Evolutionary conservation across 495 filamentous ascomycete genomes (phyloP).

Genomic region (Elaphomyces granulatus): DNA sequence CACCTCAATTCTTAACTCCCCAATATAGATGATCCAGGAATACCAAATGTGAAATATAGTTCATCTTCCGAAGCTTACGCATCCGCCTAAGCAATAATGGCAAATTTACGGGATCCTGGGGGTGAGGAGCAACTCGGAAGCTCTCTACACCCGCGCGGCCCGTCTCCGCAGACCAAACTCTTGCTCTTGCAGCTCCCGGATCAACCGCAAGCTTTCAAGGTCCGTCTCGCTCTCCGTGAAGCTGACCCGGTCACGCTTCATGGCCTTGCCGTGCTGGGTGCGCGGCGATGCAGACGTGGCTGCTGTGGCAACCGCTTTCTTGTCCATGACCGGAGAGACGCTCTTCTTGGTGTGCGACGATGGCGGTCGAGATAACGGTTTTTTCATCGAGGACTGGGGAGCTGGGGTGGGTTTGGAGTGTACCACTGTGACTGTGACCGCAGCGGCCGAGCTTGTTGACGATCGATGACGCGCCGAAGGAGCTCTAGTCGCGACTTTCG

Average conservation of each 20-base stretch:
- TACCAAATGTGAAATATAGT: too few relatives aligned
- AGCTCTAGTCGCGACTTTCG: conserved; percentile 15
- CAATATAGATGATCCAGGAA: too few relatives aligned
- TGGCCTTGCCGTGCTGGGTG: conserved; percentile 17
- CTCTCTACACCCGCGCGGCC: conserved; percentile 16
- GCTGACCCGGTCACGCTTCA: conserved; percentile 13
- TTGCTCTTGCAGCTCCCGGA: conserved; percentile 42
- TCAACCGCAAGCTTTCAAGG: conserved; percentile 39
- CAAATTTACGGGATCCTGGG: too few relatives aligned
- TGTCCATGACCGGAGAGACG: conserved; percentile 23
- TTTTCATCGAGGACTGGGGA: conserved; percentile 20
- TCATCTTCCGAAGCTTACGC: too few relatives aligned
- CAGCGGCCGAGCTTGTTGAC: conserved; percentile 9
- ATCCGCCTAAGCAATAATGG: too few relatives aligned
- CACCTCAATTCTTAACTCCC: too few relatives aligned
- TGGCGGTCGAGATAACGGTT: conserved; percentile 27
- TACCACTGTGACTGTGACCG: conserved; percentile 7
- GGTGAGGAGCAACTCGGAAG: too few relatives aligned
- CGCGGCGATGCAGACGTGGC: conserved; percentile 19
- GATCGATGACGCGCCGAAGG: conserved; percentile 11
- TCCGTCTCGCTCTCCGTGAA: conserved; percentile 27
- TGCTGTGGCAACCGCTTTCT: conserved; percentile 16
- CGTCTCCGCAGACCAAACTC: conserved; percentile 44
- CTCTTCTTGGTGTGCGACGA: conserved; percentile 35
- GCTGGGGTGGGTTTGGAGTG: conserved; percentile 18